Percentiles rank a stretch among this genome's conserved stretches.
Evolutionary conservation across 2,329 filamentous ascomycete genomes (phyloP).

Genomic region (Cladophialophora chaetospira): DNA sequence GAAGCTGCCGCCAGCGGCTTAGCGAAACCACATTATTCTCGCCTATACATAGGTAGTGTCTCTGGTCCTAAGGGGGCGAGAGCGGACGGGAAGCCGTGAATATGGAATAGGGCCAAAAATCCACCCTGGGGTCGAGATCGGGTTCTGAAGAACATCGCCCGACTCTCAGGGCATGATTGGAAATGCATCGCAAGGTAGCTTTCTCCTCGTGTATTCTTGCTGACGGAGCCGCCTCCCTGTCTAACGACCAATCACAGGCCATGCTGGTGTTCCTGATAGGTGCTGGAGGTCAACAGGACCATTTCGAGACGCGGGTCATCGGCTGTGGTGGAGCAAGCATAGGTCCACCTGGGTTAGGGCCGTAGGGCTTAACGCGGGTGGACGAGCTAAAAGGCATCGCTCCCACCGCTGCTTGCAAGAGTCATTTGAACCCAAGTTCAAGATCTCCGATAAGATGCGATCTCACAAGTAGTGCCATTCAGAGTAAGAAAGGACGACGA

Average conservation of each 20-base stretch:
- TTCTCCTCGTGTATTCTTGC: background rate
- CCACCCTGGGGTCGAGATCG: slow-evolving; percentile 8
- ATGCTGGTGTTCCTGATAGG: background rate
- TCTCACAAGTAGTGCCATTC: background rate
- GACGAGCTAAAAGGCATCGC: background rate
- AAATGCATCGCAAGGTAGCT: slow-evolving; percentile 4
- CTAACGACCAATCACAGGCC: background rate
- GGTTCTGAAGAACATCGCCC: slow-evolving; percentile 1
- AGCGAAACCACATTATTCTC: background rate
- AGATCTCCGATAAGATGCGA: background rate
- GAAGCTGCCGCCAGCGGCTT: slow-evolving; percentile 1
- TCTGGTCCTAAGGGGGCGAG: background rate
- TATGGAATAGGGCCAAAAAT: slow-evolving; percentile 3
- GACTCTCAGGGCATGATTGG: background rate
- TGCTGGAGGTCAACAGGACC: background rate
- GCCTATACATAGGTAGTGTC: background rate
- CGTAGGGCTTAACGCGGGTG: slow-evolving; percentile 9
- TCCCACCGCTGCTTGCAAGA: background rate
- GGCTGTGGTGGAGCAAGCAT: slow-evolving; percentile 1
- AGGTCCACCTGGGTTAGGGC: slow-evolving; percentile 10
- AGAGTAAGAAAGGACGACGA: background rate
- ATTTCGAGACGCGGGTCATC: slow-evolving; percentile 2
- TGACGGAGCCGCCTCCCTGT: slow-evolving; percentile 1
- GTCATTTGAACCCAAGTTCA: background rate
- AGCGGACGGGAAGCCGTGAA: background rate